Evolutionary conservation across 2,329 filamentous ascomycete species (phyloP), one percentile per base, ranked within the genome.

Genomic region (Harringtonia aguacate): DNA sequence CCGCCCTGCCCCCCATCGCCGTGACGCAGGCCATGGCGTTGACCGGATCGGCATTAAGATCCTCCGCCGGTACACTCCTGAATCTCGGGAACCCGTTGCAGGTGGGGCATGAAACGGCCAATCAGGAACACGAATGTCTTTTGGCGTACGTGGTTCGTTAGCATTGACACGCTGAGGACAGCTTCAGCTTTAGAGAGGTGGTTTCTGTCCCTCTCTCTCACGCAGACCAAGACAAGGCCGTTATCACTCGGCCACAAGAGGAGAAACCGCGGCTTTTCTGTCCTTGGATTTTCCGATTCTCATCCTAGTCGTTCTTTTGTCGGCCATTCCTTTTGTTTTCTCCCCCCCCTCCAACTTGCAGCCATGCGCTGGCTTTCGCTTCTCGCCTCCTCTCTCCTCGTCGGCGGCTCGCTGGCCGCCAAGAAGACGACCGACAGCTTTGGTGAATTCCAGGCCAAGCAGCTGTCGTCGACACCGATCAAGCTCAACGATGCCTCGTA

Each of bases 401-500:
- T 79, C 33, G 67, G 78, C 44, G 70, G 74, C 46, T 49, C 52
- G 31, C 60, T 81, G 34, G 78, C 75, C 43, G 84, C 82, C 59
- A 79, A 84, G 61, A 67, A 61, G 42, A 55, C n/a, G n/a, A n/a
- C 61, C 34, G 65, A 86, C 60, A 79, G 76, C 56, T 95, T 90
- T 68, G 61, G 75, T 50, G 72, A 77, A 47, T 90, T 80, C 66
- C 79, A 83, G 59, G 60, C 75, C 51, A 80, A 88, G 61, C 70
- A 83, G 46, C 72, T 81, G 46, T 69, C 72, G 36, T 74, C 75
- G 4, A 65, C 75, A 22, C 82, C 88, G 6, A 56, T 95, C 58
- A 86, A 86, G 67, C 78, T 98, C 53, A 74, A 81, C 61, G 88
- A 95, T 61, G 65, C 67, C 21, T 69, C 73, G 39, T 98, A 92